phyloP scores from a whole-genome alignment of 352 stramenopile species.

The Globisporangium okanoganense region DNA sequence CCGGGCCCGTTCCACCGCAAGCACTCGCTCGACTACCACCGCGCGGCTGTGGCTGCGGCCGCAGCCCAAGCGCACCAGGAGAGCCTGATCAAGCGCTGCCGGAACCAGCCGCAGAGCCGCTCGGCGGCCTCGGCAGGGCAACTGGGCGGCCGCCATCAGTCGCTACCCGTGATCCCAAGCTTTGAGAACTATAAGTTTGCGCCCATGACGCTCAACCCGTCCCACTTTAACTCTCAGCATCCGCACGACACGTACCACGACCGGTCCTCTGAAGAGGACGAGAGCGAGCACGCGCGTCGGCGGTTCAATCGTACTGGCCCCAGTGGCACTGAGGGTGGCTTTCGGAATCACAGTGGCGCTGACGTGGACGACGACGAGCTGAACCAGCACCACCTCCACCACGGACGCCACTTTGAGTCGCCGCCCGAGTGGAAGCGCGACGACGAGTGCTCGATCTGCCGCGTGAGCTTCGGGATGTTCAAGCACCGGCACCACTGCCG shows the following conservation, averaged over 20 bases:
- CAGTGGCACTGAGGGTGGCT: not conserved
- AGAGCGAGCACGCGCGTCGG: slow-evolving; percentile 16
- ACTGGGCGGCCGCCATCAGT: slow-evolving; percentile 37
- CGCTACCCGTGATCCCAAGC: slow-evolving; percentile 51
- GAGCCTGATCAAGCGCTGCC: slow-evolving; percentile 7
- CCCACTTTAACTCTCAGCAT: slow-evolving; percentile 15
- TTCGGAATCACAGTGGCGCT: slow-evolving; percentile 9
- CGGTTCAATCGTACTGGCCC: slow-evolving; percentile 14
- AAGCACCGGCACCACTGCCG: slow-evolving; percentile 85
- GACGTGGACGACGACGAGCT: slow-evolving; percentile 8
- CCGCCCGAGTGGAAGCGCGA: slow-evolving; percentile 74
- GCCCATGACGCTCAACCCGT: slow-evolving; percentile 11
- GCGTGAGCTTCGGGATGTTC: slow-evolving; percentile 75
- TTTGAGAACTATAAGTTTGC: slow-evolving; percentile 29
- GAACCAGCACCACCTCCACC: not conserved
- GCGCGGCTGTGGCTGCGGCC: slow-evolving; percentile 12
- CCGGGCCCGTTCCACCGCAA: slow-evolving; percentile 27
- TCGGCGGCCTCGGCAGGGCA: not conserved
- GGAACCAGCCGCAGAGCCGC: slow-evolving; percentile 12
- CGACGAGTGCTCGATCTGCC: slow-evolving; percentile 76
- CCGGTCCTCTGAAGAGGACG: slow-evolving; percentile 22
- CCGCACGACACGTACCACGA: slow-evolving; percentile 15
- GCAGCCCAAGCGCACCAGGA: slow-evolving; percentile 23
- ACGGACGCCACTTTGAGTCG: slow-evolving; percentile 31
- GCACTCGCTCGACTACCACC: slow-evolving; percentile 35